Evolutionary conservation across 2,329 filamentous ascomycete species (phyloP), one percentile per base, ranked within the genome.

Genomic region (Penicillium decumbens): DNA sequence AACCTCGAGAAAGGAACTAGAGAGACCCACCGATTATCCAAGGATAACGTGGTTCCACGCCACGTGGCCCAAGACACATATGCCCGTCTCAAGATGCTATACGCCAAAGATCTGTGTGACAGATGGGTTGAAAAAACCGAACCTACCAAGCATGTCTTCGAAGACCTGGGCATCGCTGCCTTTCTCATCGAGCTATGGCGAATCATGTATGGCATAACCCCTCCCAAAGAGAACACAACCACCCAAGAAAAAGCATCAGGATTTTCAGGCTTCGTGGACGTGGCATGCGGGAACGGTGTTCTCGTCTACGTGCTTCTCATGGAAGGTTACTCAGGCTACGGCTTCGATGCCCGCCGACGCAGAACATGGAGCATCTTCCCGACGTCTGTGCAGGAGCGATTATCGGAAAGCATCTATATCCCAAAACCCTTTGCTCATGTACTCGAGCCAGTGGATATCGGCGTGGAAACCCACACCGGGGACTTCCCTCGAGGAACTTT

Each of bases 261-360:
- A 0, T 96, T 95, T 60, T 88, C 89, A 0, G 91, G 92, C 0
- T 98, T 97, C 62, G 88, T 96, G 18, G 93, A 98, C 64, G 89
- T 98, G 40, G 93, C 92, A 4, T 97, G 93, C 65, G 93, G 93
- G 1, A 98, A 97, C 64, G 93, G 93, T 1, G 76, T 98, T 3
- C 79, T 98, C 1, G 88, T 95, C 6, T 82, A 95, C 64, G 81
- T 98, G 32, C 79, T 98, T 4, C 78, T 83, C 12, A 74, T 79
- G 51, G 91, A 97, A 71, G 90, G 90, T 9, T 97, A 89, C 68
- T 59, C 66, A 0, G 93, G 93, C 20, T 95, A 86, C 82, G 93
- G 93, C 0, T 95, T 97, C 62, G 93, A 98, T 68, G 93, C 91
- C 0, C 79, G 91, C n/a, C 72, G 74, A 33, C 81, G 93, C 45